These are phyloP conservation scores for Boletellus emodensis DNA, from an alignment of 768 basidiomycete genomes.

Conservation along the genomic window DNA sequence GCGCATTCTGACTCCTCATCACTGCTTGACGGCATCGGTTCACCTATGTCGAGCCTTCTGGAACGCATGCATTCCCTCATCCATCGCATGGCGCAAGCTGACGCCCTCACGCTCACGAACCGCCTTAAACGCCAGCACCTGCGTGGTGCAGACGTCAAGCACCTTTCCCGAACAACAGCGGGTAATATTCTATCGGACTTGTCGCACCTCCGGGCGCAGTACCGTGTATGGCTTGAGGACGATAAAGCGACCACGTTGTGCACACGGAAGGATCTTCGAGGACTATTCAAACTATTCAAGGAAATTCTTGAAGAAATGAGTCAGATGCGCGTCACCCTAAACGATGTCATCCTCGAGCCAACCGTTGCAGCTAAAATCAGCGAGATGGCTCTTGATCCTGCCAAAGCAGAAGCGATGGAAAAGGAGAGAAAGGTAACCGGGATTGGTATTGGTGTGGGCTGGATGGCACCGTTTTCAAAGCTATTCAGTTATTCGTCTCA, in stretches of 20 bases:
- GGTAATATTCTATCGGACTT: slow-evolving; percentile 69
- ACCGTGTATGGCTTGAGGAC: slow-evolving; percentile 71
- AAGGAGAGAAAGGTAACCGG: slow-evolving; percentile 30
- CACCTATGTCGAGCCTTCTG: slow-evolving; percentile 49
- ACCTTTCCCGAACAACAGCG: slow-evolving; percentile 82
- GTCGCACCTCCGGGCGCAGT: slow-evolving; percentile 63
- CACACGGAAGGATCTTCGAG: slow-evolving; percentile 76
- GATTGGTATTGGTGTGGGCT: slow-evolving; percentile 44
- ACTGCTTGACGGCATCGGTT: slow-evolving; percentile 49
- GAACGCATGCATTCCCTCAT: slow-evolving; percentile 66
- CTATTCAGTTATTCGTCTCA: slow-evolving; percentile 51
- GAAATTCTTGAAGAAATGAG: slow-evolving; percentile 84
- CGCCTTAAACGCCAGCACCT: slow-evolving; percentile 90
- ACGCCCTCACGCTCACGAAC: slow-evolving; percentile 83
- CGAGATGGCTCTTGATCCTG: slow-evolving; percentile 63
- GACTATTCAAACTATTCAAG: slow-evolving; percentile 78
- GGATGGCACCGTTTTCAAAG: slow-evolving; percentile 87
- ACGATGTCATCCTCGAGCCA: slow-evolving; percentile 90
- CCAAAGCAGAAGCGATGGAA: slow-evolving; percentile 43
- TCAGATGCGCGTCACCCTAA: slow-evolving; percentile 74
- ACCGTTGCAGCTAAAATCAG: slow-evolving; percentile 65
- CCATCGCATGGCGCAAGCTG: slow-evolving; percentile 63
- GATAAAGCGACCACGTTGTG: slow-evolving; percentile 60
- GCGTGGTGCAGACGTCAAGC: slow-evolving; percentile 77
- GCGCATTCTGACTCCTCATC: slow-evolving; percentile 76